Base-by-base conservation (phyloP, 257 asterid genomes). In the Cordia subcordata region DNA sequence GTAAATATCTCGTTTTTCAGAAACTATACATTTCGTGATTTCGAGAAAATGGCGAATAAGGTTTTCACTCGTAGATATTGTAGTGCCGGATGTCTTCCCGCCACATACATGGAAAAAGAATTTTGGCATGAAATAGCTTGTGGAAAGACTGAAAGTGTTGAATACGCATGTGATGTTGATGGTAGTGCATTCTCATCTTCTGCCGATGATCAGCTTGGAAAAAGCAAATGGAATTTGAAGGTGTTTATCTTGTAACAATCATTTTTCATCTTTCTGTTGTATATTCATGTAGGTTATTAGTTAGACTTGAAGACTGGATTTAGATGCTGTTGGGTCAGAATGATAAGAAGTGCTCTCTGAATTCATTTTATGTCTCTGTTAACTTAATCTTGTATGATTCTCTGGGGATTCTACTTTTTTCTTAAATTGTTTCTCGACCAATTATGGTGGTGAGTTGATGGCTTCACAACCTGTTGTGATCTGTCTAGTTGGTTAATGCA, bases 21-120 rank as follows among this genome's bases (percentile, higher is more conserved):
- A 76, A 85, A 77, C 80, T 93, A 93, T 72, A 77, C 97, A 67
- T 93, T 93, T 64, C 94, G 95, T 71, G 95, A 93, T 65, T 93
- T 89, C 47, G 99, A 93, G 95, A 89, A 93, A 83, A 89, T 89
- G 96, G 99, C 99, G 63, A 89, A 89, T 90, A 89, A 89, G 88
- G 83, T 75, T 53, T 89, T 79, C 80, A 80, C 97, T 68, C 95
- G 91, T 65, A 85, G 97, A 79, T 89, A 89, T 81, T 80, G 51
- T 72, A 86, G 89, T 83, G 68, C 86, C 68, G 99, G 97, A 72
- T 80, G 95, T 77, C 94, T 93, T 78, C 99, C 97, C 44, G 82
- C 83, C 22, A 63, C 88, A 33, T 88, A 72, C 82, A 23, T 93
- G 88, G 99, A 93, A 72, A 93, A 81, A 75, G 99, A 93, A 81